phyloP scores from a whole-genome alignment of 2,329 filamentous ascomycete genomes.

The Pyrenochaeta sp. region DNA sequence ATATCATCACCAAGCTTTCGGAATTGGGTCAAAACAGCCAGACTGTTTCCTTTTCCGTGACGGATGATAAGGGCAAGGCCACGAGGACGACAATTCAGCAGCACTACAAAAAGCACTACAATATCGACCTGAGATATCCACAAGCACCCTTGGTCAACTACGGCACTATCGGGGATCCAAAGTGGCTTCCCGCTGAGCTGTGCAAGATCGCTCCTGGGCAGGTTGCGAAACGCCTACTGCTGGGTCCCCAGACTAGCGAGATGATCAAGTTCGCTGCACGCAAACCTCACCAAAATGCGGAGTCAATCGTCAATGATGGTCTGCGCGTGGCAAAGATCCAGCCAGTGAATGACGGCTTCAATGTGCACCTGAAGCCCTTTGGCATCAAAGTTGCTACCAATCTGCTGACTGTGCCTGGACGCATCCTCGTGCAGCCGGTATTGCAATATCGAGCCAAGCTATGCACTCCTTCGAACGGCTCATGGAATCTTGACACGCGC shows the following conservation, averaged over 20 bases:
- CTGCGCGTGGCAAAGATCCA: constrained; percentile 35
- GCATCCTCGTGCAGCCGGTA: constrained; percentile 68
- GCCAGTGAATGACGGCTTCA: constrained; percentile 26
- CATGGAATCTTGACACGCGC: constrained; percentile 70
- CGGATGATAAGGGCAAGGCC: constrained; percentile 16
- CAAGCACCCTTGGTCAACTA: constrained; percentile 41
- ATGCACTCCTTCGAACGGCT: constrained; percentile 58
- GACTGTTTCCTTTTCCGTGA: constrained; percentile 25
- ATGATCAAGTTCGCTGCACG: constrained; percentile 45
- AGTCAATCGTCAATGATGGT: constrained; percentile 36
- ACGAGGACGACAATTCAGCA: constrained; percentile 21
- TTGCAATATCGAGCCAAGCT: constrained; percentile 63
- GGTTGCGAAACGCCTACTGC: constrained; percentile 32
- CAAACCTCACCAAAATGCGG: constrained; percentile 37
- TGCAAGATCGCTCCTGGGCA: constrained; percentile 43
- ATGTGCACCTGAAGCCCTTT: constrained; percentile 56
- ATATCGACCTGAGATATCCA: constrained; percentile 26
- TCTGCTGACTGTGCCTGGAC: constrained; percentile 75
- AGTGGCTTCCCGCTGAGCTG: constrained; percentile 45
- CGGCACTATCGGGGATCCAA: constrained; percentile 25
- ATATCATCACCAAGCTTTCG: constrained; percentile 50
- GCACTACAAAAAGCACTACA: constrained; percentile 29
- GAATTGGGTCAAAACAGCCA: constrained; percentile 42
- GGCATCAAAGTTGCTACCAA: constrained; percentile 67
- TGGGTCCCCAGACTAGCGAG: constrained; percentile 34